Evolutionary conservation across 257 asterid species (phyloP), one percentile per base, ranked within the genome.

Genomic region (Solanum peruvianum): DNA sequence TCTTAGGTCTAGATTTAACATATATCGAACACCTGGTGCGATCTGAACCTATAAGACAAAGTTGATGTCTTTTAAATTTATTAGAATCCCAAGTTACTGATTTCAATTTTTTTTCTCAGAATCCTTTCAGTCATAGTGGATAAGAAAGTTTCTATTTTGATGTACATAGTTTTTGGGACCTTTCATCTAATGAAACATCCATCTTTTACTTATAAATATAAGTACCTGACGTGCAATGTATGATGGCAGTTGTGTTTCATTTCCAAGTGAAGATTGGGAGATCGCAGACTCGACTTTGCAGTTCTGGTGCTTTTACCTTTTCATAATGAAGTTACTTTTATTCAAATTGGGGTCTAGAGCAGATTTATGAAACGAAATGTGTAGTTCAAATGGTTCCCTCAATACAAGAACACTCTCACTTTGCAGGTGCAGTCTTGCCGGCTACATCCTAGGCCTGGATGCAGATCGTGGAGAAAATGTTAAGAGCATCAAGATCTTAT

Each of bases 241-340:
- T 91, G 75, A 80, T 88, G 93, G 91, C 96, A 96, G 98, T 82
- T 95, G 98, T 86, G 93, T 90, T 82, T 89, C 94, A 88, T 96
- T 93, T 93, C 95, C 95, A 89, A 90, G 97, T 89, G 98, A 92
- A 83, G 98, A 93, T 86, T 96, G 99, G 98, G 98, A 95, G 86
- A 94, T 96, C 72, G 99, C 94, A 4, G 98, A 95, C 90, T 95
- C 96, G 84, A 96, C 99, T 81, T 90, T 96, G 91, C 99, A 91
- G 87, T 96, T 95, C 89, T 96, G 99, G 99, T 96, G 92, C 86
- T 82, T 73, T 86, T 45, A 47, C 35, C 64, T 56, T 66, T 70
- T 37, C 60, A 58, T 60, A 13, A 58, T 81, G 44, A 82, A 87
- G 72, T 75, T 86, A 67, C 49, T 42, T 87, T 23, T 84, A 18